Conservation (phyloP, 1,139 yeast genomes). For the Candida pseudocylindracea region DNA sequence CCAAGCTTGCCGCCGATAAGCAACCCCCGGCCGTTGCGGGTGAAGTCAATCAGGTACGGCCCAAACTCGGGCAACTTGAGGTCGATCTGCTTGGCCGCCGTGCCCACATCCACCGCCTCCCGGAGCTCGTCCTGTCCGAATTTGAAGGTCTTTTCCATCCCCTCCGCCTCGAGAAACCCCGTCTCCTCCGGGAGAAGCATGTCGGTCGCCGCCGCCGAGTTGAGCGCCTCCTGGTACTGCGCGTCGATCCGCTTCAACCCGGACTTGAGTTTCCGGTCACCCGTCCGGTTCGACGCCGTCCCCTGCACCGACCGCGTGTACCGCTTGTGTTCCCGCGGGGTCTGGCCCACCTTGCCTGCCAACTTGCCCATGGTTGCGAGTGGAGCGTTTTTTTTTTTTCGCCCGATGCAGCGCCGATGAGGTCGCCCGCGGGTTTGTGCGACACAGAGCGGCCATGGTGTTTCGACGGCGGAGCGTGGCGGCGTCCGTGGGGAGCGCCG, state of each 20-base stretch:
- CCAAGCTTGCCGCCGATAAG: conserved; percentile 81
- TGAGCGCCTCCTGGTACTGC: conserved; percentile 56
- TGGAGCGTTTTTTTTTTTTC: no score
- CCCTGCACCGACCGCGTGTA: conserved; percentile 1
- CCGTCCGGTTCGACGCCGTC: neutral
- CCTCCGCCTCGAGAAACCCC: conserved; percentile 82
- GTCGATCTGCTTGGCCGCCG: conserved; percentile 57
- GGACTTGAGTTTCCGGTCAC: conserved; percentile 17
- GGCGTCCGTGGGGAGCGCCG: no score
- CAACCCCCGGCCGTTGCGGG: conserved; percentile 71
- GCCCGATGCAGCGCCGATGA: no score
- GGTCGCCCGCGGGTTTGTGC: no score
- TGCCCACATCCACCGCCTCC: conserved; percentile 56
- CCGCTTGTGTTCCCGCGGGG: conserved; percentile 2
- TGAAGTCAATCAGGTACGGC: conserved; percentile 64
- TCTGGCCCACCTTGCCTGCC: conserved; percentile 6
- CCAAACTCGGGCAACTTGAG: conserved; percentile 61
- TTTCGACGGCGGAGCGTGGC: no score
- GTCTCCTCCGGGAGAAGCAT: conserved; percentile 62
- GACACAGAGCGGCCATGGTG: no score
- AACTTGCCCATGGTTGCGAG: conserved; percentile 4
- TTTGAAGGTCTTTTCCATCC: conserved; percentile 78
- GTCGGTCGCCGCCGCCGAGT: conserved; percentile 73
- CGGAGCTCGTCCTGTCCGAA: conserved; percentile 65
- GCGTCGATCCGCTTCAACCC: conserved; percentile 46